Evolutionary conservation across 371 early-diverging fungal genomes (phyloP).

Genomic region (Dipsacomyces acuminosporus): DNA sequence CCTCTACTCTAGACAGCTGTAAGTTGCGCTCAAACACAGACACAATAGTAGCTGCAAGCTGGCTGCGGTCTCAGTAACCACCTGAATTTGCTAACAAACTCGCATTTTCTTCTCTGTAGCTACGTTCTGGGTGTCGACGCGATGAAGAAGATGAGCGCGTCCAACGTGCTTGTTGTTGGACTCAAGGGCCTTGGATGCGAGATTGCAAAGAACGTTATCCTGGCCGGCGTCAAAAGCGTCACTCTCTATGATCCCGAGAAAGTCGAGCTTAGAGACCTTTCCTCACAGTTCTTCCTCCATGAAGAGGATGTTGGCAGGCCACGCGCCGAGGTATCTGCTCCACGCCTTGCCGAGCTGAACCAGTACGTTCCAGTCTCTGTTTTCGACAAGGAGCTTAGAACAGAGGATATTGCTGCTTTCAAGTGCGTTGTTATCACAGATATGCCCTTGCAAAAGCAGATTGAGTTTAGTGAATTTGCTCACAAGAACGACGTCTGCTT

Average conservation of each 20-base stretch:
- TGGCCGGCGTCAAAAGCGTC: conserved; percentile 99
- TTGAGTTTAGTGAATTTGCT: conserved; percentile 86
- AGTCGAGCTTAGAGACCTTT: conserved; percentile 70
- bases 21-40: too few species aligned
- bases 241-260: conserved; percentile 85
- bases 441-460: conserved; percentile 65
- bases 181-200: conserved; percentile 98
- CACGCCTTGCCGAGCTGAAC: conserved; percentile 94
- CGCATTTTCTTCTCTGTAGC: conserved; percentile 49
- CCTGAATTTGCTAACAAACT: too few species aligned
- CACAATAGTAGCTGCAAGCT: too few species aligned
- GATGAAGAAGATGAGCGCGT: conserved; percentile 97
- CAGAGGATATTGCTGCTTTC: conserved; percentile 65
- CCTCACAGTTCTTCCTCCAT: conserved; percentile 86
- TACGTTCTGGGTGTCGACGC: conserved; percentile 99
- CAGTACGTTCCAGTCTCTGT: conserved; percentile 93
- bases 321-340: conserved; percentile 73
- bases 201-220: conserved; percentile 98
- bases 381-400: conserved; percentile 70
- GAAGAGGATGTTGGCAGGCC: conserved; percentile 89
- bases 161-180: conserved; percentile 96
- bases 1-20: conserved; percentile 97
- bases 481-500: conserved; percentile 85
- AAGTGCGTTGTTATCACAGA: conserved; percentile 86
- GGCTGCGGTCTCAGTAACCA: too few species aligned